These are phyloP conservation scores for Nepenthes mirabilis DNA, from an alignment of 148 eudicot species.

Conservation along the genomic window DNA sequence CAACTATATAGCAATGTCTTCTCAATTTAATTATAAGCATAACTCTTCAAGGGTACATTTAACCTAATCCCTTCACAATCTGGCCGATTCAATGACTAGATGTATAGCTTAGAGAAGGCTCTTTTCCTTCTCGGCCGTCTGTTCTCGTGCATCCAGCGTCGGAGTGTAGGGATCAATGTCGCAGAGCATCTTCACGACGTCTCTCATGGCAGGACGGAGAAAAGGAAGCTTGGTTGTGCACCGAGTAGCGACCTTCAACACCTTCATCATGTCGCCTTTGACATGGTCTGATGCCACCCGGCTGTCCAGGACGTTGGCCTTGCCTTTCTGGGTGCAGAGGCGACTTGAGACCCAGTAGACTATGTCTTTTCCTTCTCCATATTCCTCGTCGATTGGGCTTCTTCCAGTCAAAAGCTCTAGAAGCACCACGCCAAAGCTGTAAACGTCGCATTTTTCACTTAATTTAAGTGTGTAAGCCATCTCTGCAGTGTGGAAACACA, in stretches of 20 bases:
- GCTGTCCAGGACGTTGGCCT: constrained; percentile 14
- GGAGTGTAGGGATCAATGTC: constrained; percentile 39
- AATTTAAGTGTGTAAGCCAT: not conserved
- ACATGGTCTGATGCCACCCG: constrained; percentile 2
- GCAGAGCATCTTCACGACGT: constrained; percentile 81
- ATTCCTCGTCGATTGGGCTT: not conserved
- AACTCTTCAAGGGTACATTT: too few relatives aligned
- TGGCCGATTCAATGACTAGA: too few relatives aligned
- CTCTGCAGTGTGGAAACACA: not conserved
- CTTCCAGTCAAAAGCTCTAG: not conserved
- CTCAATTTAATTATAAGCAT: too few relatives aligned
- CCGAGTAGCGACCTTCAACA: constrained; percentile 43
- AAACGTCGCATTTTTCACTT: not conserved
- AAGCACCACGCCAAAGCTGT: constrained; percentile 1
- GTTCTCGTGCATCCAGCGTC: too few relatives aligned
- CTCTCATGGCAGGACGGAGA: constrained; percentile 70
- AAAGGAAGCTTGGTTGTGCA: constrained; percentile 70
- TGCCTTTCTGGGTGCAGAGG: constrained; percentile 6
- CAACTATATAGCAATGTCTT: too few relatives aligned
- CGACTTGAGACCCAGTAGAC: constrained; percentile 43
- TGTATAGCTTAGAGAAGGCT: too few relatives aligned
- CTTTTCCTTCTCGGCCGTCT: too few relatives aligned
- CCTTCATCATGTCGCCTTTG: constrained; percentile 16
- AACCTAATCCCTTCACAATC: too few relatives aligned
- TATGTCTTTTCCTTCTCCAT: not conserved